Evolutionary conservation across 2,329 filamentous ascomycete species (phyloP), one percentile per base, ranked within the genome.

Genomic region (Nemania bipapillata): DNA sequence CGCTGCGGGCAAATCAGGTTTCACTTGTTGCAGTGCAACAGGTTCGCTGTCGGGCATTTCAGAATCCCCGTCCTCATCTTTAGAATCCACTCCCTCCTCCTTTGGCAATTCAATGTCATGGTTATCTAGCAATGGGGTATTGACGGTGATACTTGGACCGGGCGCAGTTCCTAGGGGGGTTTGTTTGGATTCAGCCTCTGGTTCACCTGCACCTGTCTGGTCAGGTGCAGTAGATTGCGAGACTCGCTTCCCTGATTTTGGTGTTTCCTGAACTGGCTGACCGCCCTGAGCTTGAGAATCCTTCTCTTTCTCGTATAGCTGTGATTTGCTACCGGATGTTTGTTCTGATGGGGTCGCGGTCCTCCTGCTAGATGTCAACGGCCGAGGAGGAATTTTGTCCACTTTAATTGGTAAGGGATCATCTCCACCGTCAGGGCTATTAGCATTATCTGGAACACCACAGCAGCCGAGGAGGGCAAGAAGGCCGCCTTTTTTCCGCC

Each of bases 401-500:
- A 89, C 81, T 81, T 88, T 87, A 77, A 86, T 89, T 54, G 77
- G 78, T 37, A 88, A 82, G 45, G 87, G 84, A 66, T 87, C 83
- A 66, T 86, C 85, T 60, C 85, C 85, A 65, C 82, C 83, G 54
- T 87, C 85, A 56, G 87, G 80, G 5, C 80, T 77, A 70, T 87
- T 86, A 17, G 85, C 84, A 71, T 87, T 84, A 70, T 90, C 89
- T 57, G 89, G 88, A 47, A 88, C 85, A 63, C 84, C 85, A 78
- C 91, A 92, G 81, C 91, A 93, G 68, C 86, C 88, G 66, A 93
- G 83, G 63, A 92, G 85, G 26, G 87, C 82, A 40, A 89, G 78
- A 53, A 89, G 79, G n/a, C 86, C 85, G 66, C 84, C 83, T 80
- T 87, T 88, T 78, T 82, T 83, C 76, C 84, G 85, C 66, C 83